Evolutionary conservation across 768 basidiomycete species (phyloP).

Genomic region (Boletus rufocinnamomeus): DNA sequence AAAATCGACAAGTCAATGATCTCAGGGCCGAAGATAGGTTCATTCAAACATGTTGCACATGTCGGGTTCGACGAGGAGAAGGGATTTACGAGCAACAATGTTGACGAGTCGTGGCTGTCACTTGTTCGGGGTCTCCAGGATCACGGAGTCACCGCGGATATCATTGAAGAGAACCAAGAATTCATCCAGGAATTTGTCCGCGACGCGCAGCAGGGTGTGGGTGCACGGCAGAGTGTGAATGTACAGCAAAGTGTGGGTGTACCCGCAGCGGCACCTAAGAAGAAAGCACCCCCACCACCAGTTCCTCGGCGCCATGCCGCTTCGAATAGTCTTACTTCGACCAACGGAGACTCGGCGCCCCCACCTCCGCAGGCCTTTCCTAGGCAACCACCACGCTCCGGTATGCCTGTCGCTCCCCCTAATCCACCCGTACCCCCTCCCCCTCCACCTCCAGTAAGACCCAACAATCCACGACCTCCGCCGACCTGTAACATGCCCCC

Average conservation of each 20-base stretch:
- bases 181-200: slow-evolving; percentile 86
- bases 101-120: slow-evolving; percentile 87
- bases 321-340: slow-evolving; percentile 29
- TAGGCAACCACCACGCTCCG: slow-evolving; percentile 32
- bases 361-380: slow-evolving; percentile 37
- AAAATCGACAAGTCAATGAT: slow-evolving; percentile 94
- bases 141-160: slow-evolving; percentile 63
- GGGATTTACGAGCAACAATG: slow-evolving; percentile 83
- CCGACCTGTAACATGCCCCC: slow-evolving; percentile 38
- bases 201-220: slow-evolving; percentile 39
- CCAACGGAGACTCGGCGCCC: slow-evolving; percentile 26
- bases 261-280: slow-evolving; percentile 41
- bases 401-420: slow-evolving; percentile 18
- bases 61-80: slow-evolving; percentile 91
- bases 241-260: slow-evolving; percentile 37
- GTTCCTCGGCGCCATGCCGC: slow-evolving; percentile 35
- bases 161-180: slow-evolving; percentile 78
- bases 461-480: slow-evolving; percentile 33
- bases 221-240: slow-evolving; percentile 42
- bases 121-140: slow-evolving; percentile 66
- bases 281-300: slow-evolving; percentile 43
- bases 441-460: slow-evolving; percentile 37
- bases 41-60: slow-evolving; percentile 89
- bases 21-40: slow-evolving; percentile 73
- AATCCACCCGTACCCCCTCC: slow-evolving; percentile 29